phyloP scores from a whole-genome alignment of 768 basidiomycete species.

The Boletus coccyginus region DNA sequence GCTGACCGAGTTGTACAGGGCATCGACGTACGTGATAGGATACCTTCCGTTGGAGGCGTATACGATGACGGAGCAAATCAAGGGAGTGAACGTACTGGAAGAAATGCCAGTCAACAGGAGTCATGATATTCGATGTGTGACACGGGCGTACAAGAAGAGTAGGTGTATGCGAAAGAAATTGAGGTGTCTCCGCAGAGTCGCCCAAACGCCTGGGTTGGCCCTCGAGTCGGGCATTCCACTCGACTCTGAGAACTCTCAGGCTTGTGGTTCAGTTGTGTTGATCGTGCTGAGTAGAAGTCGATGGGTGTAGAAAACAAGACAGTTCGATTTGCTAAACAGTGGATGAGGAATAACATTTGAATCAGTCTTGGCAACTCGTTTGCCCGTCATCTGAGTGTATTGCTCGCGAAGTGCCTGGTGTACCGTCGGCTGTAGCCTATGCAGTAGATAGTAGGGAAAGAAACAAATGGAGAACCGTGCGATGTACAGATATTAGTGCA shows the following conservation, averaged over 20 bases:
- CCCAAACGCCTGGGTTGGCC: slow-evolving; percentile 16
- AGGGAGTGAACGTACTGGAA: slow-evolving; percentile 68
- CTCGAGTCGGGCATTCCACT: slow-evolving; percentile 5
- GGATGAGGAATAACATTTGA: not conserved
- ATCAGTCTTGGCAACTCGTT: not conserved
- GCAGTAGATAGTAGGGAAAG: slow-evolving; percentile 18
- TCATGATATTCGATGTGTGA: slow-evolving; percentile 1
- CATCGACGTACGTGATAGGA: slow-evolving; percentile 72
- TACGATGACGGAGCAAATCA: slow-evolving; percentile 76
- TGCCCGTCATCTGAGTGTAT: slow-evolving; percentile 19
- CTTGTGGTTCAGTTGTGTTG: not conserved
- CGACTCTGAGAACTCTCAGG: not conserved
- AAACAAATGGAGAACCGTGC: slow-evolving; percentile 21
- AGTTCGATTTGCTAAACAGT: not conserved
- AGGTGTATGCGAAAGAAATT: slow-evolving; percentile 68
- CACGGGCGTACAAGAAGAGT: slow-evolving; percentile 52
- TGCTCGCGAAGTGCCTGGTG: slow-evolving; percentile 21
- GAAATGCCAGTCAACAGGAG: not conserved
- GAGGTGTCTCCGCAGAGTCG: slow-evolving; percentile 42
- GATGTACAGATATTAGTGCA: slow-evolving; percentile 30
- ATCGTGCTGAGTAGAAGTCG: not conserved
- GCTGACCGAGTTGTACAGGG: slow-evolving; percentile 73
- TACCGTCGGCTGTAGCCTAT: slow-evolving; percentile 26
- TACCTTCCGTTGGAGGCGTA: slow-evolving; percentile 78
- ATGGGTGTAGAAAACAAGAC: not conserved